Base-by-base conservation (phyloP, 2,329 filamentous ascomycete genomes). In the Aaosphaeria pasadenensis region DNA sequence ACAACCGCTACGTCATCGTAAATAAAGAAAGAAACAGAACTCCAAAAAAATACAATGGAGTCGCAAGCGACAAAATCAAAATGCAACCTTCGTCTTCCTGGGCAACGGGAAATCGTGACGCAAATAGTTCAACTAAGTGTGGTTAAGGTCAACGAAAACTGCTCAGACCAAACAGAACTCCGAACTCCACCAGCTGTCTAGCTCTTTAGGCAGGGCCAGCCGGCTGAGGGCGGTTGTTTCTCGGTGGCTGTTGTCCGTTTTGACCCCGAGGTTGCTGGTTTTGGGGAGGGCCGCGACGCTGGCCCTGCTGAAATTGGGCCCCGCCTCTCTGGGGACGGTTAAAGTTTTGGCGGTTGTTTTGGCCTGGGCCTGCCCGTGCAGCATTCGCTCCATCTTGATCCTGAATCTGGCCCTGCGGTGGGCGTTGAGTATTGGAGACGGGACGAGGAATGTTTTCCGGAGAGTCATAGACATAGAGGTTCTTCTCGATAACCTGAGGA, bases 391-490 rank as follows among this genome's bases (percentile, higher is more conserved):
- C 11, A 30, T 46, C 49, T 31, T 57, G 49, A 39, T 50, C 46
- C 11, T 57, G 58, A 17, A 66, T 60, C 39, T 66, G 63, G 30
- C 63, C 61, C 47, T 67, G 61, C 5, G 42, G 39, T 40, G 30
- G 41, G 9, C 30, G 24, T 24, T 43, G 41, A 17, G 11, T 32
- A 66, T 78, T 83, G 47, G 82, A 79, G 53, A 86, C 82, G 4
- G 94, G 94, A 32, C 91, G 85, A 44, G 95, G 94, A 61, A 99
- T 97, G 49, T 81, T 92, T 64, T 99, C 92, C 1, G 94, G 94
- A 54, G 91, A 89, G 54, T 99, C 95, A 71, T 99, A 99, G 44
- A 99, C 94, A 69, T 99, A 99, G 35, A 99, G 84, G 55, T 88
- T 95, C 82, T 96, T 97, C 77, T 99, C 94, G 57, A 99, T 99